Conservation (phyloP, 2,329 filamentous ascomycete genomes). For the Curvularia sp. region DNA sequence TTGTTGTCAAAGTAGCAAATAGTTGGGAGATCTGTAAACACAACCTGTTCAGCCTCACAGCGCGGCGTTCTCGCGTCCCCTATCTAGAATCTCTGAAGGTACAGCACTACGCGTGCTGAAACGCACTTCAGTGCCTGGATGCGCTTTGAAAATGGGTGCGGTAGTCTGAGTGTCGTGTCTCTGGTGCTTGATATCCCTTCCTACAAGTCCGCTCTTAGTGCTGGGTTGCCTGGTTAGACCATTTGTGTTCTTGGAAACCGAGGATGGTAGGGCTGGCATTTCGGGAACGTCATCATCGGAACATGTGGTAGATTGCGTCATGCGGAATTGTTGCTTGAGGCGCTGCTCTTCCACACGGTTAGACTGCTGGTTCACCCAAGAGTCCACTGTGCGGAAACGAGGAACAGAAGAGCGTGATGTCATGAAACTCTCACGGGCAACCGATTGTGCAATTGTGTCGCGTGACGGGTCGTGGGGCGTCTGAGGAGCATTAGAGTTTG, state of each 20-base stretch:
- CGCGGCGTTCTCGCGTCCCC: constrained; percentile 33
- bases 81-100: constrained; percentile 50
- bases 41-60: constrained; percentile 15
- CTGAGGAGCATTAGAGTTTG: constrained; percentile 51
- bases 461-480: constrained; percentile 46
- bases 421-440: constrained; percentile 47
- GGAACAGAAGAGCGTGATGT: constrained; percentile 48
- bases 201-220: constrained; percentile 34
- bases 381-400: constrained; percentile 52
- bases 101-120: constrained; percentile 50
- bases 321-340: constrained; percentile 46
- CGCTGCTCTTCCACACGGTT: constrained; percentile 48
- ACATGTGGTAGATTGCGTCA: constrained; percentile 41
- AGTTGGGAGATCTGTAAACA: background rate
- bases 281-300: constrained; percentile 28
- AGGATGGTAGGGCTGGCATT: constrained; percentile 20
- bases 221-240: constrained; percentile 12
- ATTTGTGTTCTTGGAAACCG: constrained; percentile 40
- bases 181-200: constrained; percentile 45
- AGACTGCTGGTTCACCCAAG: constrained; percentile 52
- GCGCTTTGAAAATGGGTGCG: constrained; percentile 52
- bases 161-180: constrained; percentile 49
- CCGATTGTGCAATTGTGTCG: constrained; percentile 36
- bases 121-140: constrained; percentile 51
- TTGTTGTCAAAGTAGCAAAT: background rate